Conservation (phyloP, 495 filamentous ascomycete species). For the Neurospora pannonica region DNA sequence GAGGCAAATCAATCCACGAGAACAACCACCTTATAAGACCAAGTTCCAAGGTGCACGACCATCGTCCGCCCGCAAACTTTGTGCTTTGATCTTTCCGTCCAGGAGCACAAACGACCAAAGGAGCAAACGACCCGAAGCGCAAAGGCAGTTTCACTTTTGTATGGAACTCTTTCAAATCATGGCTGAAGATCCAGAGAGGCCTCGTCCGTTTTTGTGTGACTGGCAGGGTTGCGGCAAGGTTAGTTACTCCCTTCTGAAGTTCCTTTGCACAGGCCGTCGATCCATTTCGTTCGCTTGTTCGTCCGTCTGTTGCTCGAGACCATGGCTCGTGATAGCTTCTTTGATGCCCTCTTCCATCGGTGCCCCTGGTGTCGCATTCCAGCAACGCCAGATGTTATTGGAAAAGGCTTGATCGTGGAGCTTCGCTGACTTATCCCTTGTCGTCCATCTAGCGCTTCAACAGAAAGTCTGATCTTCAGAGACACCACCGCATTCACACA, state of each 20-base stretch:
- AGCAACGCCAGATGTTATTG: background rate
- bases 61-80: background rate
- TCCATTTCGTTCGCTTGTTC: background rate
- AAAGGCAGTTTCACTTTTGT: background rate
- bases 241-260: constrained; percentile 9
- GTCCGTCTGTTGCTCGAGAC: background rate
- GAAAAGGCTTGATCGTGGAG: background rate
- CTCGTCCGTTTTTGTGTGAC: constrained; percentile 44
- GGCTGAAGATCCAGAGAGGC: background rate
- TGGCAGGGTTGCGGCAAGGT: constrained; percentile 46
- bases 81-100: background rate
- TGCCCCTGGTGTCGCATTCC: background rate
- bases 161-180: background rate
- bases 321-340: background rate
- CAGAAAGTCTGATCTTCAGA: constrained; percentile 82
- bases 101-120: background rate
- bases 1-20: background rate
- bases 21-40: background rate
- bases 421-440: background rate
- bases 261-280: background rate
- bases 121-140: background rate
- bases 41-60: background rate
- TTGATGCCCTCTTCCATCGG: background rate
- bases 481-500: constrained; percentile 85
- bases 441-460: constrained; percentile 62